A percentile compares a stretch with the other conserved stretches of the same genome.
phyloP scores from a whole-genome alignment of 2,329 filamentous ascomycete genomes.

The Talaromyces piceae region DNA sequence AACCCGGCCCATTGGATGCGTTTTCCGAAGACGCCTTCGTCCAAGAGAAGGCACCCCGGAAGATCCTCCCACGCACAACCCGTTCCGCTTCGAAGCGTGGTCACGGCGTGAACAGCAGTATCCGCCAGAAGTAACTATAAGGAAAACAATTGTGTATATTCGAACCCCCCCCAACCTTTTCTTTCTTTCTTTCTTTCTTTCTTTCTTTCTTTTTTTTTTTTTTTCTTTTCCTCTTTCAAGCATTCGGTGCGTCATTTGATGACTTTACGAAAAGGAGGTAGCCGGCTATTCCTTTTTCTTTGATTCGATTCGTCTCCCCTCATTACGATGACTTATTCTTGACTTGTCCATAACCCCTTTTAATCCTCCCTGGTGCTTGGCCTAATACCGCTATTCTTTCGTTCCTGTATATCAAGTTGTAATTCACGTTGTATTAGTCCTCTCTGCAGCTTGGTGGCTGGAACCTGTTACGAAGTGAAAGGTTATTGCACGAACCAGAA shows the following conservation, averaged over 20 bases:
- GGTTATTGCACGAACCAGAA: not conserved
- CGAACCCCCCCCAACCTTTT: too few species aligned
- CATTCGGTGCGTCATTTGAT: slow-evolving; percentile 6
- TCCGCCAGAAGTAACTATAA: slow-evolving; percentile 25
- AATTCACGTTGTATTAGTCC: not conserved
- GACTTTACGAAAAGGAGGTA: slow-evolving; percentile 11
- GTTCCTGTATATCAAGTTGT: not conserved
- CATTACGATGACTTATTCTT: not conserved
- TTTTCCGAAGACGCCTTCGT: slow-evolving; percentile 19
- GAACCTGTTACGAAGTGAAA: not conserved
- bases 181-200: too few species aligned
- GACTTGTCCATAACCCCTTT: not conserved
- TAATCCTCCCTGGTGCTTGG: not conserved
- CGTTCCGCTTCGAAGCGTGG: slow-evolving; percentile 31
- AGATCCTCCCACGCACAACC: slow-evolving; percentile 19
- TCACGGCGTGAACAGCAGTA: slow-evolving; percentile 33
- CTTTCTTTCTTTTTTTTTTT: too few species aligned
- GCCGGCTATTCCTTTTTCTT: slow-evolving; percentile 8
- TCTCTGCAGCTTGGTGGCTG: not conserved
- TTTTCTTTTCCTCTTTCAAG: too few species aligned
- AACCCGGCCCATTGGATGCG: slow-evolving; percentile 15
- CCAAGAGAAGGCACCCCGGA: slow-evolving; percentile 20
- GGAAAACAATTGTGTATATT: too few species aligned
- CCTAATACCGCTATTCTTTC: not conserved
- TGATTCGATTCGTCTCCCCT: not conserved